Base-by-base conservation (phyloP, 169 alveolate genomes). In the Eimeria sp. region DNA sequence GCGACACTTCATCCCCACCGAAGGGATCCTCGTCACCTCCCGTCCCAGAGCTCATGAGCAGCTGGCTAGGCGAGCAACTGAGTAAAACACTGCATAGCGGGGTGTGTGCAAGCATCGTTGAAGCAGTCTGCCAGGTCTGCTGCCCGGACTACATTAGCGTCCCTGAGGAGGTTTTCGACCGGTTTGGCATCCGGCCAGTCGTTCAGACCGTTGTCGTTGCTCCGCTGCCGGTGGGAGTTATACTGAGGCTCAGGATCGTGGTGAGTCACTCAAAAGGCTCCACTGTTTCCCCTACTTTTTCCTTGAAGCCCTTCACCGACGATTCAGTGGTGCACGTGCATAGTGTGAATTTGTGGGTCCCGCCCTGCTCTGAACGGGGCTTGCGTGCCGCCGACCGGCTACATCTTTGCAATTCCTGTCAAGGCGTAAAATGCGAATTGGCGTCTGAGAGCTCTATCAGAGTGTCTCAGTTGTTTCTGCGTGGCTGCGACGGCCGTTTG, bases 281-380 rank as follows among this genome's bases (percentile, higher is more conserved):
- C 54, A 13, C 46, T 54, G 49, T 62, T 37, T 40, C 77, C 27
- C 43, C 83, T 27, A n/a, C 25, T 62, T 18, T 54, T 62, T 54
- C 52, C 33, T 18, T 54, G 27, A 60, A 85, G 71, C 33, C 60
- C 37, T 40, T 20, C 16, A 20, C 74, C 43, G 94, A 87, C 46
- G 64, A 64, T 52, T 46, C 66, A 25, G 49, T 87, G 62, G 33
- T 87, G 37, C 94, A 87, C 56, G 94, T 87, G 68, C 94, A 87
- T 46, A 87, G 94, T 62, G 46, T 62, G 68, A 87, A 87, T 71
- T 27, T 62, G 83, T 87, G 94, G 94, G 83, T 87, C 80, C 94
- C 94, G 27, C 43, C 94, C 2, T 87, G 94, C 68, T 23, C 27
- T 85, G 72, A 23, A 18, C 16, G 37, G 25, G 76, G 30, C 25